phyloP scores from a whole-genome alignment of 2,329 filamentous ascomycete genomes.

The Phaeomoniella chlamydospora region DNA sequence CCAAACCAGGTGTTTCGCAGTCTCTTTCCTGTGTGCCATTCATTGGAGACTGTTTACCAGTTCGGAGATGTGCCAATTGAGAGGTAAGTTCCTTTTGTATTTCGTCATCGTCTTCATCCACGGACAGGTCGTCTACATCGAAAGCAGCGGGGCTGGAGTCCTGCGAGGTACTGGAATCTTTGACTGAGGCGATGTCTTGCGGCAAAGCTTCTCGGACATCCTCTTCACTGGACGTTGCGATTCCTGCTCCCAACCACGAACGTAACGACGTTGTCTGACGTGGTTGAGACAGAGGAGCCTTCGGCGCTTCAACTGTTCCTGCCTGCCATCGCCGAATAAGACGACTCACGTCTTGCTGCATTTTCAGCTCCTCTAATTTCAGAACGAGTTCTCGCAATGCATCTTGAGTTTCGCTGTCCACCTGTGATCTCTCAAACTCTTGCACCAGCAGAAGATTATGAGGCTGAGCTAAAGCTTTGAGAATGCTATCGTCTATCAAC shows the following conservation, averaged over 20 bases:
- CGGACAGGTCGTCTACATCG: neutral
- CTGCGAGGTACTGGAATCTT: neutral
- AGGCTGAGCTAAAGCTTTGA: slow-evolving; percentile 74
- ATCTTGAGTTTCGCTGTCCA: slow-evolving; percentile 23
- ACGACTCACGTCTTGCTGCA: slow-evolving; percentile 32
- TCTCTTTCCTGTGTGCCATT: too few species aligned
- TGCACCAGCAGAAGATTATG: slow-evolving; percentile 69
- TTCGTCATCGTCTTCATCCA: neutral
- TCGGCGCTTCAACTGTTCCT: slow-evolving; percentile 2
- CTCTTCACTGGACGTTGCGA: neutral
- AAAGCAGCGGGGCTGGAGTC: neutral
- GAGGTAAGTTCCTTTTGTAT: neutral
- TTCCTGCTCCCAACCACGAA: neutral
- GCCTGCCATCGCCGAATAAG: slow-evolving; percentile 21
- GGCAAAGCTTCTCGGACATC: neutral
- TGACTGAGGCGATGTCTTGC: neutral
- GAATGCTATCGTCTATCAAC: slow-evolving; percentile 67
- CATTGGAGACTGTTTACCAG: too few species aligned
- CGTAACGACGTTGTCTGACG: neutral
- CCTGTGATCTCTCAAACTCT: slow-evolving; percentile 46
- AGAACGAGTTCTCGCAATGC: slow-evolving; percentile 35
- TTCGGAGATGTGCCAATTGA: slow-evolving; percentile 1
- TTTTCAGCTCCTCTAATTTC: slow-evolving; percentile 36
- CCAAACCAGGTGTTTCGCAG: too few species aligned
- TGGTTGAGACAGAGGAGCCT: neutral